Base-by-base conservation (phyloP, 176 grass and related monocot genomes). In the Paspalum vaginatum region DNA sequence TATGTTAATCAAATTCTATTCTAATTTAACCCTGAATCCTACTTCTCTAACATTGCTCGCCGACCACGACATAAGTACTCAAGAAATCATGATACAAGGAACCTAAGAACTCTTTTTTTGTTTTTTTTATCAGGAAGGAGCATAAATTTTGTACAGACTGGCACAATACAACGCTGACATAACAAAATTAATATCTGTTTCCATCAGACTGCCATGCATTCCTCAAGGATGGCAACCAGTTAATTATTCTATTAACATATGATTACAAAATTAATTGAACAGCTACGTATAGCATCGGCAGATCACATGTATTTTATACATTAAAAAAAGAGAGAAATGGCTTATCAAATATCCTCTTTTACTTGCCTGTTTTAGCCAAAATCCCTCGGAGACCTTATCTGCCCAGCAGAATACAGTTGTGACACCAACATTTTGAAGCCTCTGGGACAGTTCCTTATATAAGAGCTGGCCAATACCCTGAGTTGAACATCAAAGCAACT, bases 301-400 rank as follows among this genome's bases (percentile, higher is more conserved):
- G 17, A 21, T 40, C 70, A 21, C 4, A 32, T 8, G 7, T 60
- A 58, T 48, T 80, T 80, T 74, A 79, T 67, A 43, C 4, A 68
- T 47, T 9, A 61, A 52, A 72, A 26, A 57, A 26, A 41, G 15
- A 10, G 21, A 46, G 41, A 52, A 78, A 65, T 16, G 15, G 11
- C 9, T 60, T 72, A 24, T 22, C 5, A 57, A 46, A 50, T 65
- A 69, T 68, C 6, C 49, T 72, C 61, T 32, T 76, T 71, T 10
- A 81, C 84, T 75, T 93, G 86, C 94, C 89, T 97, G 91, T 87
- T 97, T 97, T 80, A 91, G 75, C 94, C 94, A 97, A 94, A 97
- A 97, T 62, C 85, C 89, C 91, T 91, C 87, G 13, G 94, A 97
- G 24, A 83, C 79, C 50, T 86, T 80, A 82, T 97, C 94, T 84